A percentile compares a stretch with the other conserved stretches of the same genome.
phyloP scores from a whole-genome alignment of 192 early-diverging fungal genomes.

The Backusella macrospora region DNA sequence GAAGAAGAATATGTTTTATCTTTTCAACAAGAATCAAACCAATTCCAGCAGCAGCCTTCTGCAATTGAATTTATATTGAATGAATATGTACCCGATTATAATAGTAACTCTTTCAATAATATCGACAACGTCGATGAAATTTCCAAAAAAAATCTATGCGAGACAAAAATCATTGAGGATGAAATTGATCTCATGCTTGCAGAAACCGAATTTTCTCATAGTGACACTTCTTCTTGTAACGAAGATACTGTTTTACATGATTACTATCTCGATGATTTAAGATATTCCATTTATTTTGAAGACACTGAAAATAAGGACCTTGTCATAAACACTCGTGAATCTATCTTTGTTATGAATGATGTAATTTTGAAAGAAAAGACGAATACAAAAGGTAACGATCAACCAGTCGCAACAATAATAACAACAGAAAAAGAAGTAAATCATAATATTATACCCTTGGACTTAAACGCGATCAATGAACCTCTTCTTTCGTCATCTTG shows the following conservation, averaged over 20 bases:
- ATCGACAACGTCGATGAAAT: neutral
- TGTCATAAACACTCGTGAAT: neutral
- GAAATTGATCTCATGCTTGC: neutral
- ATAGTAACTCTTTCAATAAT: neutral
- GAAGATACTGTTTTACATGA: neutral
- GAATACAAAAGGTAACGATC: neutral
- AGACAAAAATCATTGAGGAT: conserved; percentile 6
- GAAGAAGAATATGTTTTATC: neutral
- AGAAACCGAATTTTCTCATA: neutral
- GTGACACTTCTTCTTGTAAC: neutral
- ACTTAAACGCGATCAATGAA: neutral
- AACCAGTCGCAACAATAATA: neutral
- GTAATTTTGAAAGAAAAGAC: neutral
- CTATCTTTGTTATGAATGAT: neutral
- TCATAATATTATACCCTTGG: neutral
- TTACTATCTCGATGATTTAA: neutral
- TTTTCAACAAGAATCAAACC: neutral
- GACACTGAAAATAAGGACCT: no score
- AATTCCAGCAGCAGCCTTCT: neutral
- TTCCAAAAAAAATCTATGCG: neutral
- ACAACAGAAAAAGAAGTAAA: neutral
- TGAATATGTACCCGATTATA: neutral
- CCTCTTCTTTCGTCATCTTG: neutral
- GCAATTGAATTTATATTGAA: neutral
- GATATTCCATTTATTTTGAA: no score